phyloP scores from a whole-genome alignment of 441 rosid species.

The Theobroma grandiflorum region DNA sequence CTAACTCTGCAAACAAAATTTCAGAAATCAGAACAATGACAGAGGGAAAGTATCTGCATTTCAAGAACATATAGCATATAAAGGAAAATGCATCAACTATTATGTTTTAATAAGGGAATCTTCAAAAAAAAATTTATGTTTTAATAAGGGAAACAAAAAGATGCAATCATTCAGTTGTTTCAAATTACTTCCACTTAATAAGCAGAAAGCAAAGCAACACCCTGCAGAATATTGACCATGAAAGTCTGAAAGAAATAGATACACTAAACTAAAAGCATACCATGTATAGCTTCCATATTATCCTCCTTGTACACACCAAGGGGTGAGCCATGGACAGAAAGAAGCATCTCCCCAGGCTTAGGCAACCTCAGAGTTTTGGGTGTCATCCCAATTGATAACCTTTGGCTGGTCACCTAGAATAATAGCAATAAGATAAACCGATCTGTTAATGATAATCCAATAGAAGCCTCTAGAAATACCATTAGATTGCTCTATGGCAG shows the following conservation, averaged over 20 bases:
- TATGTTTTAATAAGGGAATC: neutral
- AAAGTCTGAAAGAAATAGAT: conserved; percentile 1
- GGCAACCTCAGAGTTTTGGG: conserved; percentile 82
- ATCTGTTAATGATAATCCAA: neutral
- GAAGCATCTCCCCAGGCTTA: conserved; percentile 87
- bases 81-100: neutral
- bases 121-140: neutral
- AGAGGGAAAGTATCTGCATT: neutral
- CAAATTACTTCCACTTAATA: conserved; percentile 1
- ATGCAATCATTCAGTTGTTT: neutral
- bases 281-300: conserved; percentile 84
- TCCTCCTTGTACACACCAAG: conserved; percentile 87
- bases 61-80: neutral
- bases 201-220: neutral
- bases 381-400: conserved; percentile 90
- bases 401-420: conserved; percentile 69
- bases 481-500: neutral
- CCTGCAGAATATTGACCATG: neutral
- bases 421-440: conserved; percentile 6
- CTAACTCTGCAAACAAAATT: conserved; percentile 56
- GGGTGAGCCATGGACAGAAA: conserved; percentile 89
- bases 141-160: neutral
- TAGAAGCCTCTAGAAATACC: neutral
- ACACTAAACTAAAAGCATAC: conserved; percentile 43
- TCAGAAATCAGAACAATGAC: conserved; percentile 19